Conservation (phyloP, 345 rosid genomes). For the Salix suchowensis region DNA sequence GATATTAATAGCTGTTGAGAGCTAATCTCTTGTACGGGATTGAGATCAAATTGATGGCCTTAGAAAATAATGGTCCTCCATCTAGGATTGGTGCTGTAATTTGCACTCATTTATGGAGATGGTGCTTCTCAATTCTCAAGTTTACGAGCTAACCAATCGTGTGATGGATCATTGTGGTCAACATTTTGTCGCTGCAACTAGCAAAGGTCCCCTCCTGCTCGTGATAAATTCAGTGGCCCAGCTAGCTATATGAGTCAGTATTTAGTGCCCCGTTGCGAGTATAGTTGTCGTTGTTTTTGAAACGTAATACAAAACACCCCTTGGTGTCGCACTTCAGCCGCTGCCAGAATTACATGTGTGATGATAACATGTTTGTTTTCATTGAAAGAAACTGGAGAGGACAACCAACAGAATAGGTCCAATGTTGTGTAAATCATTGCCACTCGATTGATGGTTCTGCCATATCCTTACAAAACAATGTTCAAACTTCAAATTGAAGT, state of each 20-base stretch:
- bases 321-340: too few relatives aligned
- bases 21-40: constrained; percentile 17
- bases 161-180: background rate
- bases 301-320: too few relatives aligned
- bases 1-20: constrained; percentile 3
- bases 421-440: too few relatives aligned
- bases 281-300: too few relatives aligned
- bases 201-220: background rate
- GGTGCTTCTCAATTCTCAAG: background rate
- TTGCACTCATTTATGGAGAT: background rate
- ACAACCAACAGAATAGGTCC: background rate
- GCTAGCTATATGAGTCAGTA: background rate
- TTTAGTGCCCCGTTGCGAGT: too few relatives aligned
- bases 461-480: too few relatives aligned
- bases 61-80: constrained; percentile 18
- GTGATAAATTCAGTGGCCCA: background rate
- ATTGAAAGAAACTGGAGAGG: background rate
- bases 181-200: background rate
- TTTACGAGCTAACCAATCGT: background rate
- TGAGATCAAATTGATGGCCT: background rate
- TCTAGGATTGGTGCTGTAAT: background rate
- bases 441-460: too few relatives aligned
- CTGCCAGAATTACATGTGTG: background rate
- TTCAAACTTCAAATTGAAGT: too few relatives aligned
- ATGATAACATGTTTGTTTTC: background rate